Evolutionary conservation across 1,284 basidiomycete species (phyloP), one percentile per base, ranked within the genome.

Genomic region (Austroboletus niveus): DNA sequence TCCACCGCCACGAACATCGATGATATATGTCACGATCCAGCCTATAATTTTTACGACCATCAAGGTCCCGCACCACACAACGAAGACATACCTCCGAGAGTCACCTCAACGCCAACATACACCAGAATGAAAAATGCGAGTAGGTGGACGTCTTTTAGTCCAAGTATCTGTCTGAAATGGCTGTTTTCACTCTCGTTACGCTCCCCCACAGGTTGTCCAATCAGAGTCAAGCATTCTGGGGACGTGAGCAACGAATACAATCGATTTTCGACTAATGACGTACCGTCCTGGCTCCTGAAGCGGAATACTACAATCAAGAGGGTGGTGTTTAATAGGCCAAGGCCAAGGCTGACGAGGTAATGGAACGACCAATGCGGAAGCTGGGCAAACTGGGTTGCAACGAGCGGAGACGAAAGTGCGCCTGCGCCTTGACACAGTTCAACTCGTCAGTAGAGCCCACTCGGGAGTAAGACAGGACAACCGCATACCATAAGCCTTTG

Each of bases 91-190:
- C 76, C 76, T 54, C 78, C 79, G 11, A 82, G 63, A 1, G 79
- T 79, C n/a, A 82, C 79, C 57, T 84, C 81, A 4, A 76, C 69
- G 3, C 82, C 83, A 10, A 84, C 79, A 54, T 83, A 82, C n/a
- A 82, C 72, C 27, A 82, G 68, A n/a, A 73, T 64, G 53, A 81
- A 85, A 32, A 76, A 54, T 0, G 81, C 77, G 27, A 84, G 64
- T 41, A 77, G 69, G 57, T 84, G 80, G 2, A 85, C 77, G 6
- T 72, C 64, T 47, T 65, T 71, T 41, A 76, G 63, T 7, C 64
- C 63, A 50, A 84, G 55, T 47, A 85, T 79, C 58, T 82, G 78
- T 40, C 68, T 67, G 59, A 79, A 76, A 42, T 75, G 72, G 62
- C 72, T 80, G 4, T 54, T 60, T 47, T 66, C 66, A 46, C 54